These are phyloP conservation scores for Penicillium crustosum DNA, from an alignment of 2,329 filamentous ascomycete genomes.

Conservation along the genomic window DNA sequence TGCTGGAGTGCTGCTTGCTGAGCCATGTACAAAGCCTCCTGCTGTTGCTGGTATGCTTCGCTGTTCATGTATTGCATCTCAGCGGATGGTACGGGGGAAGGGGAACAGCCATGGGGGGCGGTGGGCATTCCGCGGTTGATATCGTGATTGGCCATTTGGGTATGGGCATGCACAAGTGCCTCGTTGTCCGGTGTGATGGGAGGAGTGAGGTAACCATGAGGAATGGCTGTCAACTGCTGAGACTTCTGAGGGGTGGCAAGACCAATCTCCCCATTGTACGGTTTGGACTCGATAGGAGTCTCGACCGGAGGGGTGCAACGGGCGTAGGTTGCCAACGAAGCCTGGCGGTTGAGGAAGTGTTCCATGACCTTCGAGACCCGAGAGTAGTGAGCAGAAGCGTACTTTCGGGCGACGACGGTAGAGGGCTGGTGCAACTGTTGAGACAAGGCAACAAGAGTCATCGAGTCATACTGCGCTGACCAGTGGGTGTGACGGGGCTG, in stretches of 20 bases:
- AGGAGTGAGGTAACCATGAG: conserved; percentile 49
- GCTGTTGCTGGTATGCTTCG: conserved; percentile 36
- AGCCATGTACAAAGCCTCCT: conserved; percentile 33
- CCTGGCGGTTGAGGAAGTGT: conserved; percentile 65
- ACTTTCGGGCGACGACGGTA: conserved; percentile 66
- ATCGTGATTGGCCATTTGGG: conserved; percentile 33
- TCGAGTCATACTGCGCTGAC: conserved; percentile 57
- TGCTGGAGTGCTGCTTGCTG: conserved; percentile 33
- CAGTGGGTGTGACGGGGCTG: conserved; percentile 76
- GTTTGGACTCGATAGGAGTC: conserved; percentile 38
- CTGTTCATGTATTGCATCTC: conserved; percentile 39
- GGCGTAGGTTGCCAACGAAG: conserved; percentile 52
- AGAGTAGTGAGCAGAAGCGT: conserved; percentile 64
- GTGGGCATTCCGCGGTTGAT: conserved; percentile 30
- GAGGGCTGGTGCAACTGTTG: conserved; percentile 68
- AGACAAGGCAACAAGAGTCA: conserved; percentile 59
- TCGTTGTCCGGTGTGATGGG: conserved; percentile 50
- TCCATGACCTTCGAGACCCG: conserved; percentile 65
- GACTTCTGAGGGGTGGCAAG: conserved; percentile 46
- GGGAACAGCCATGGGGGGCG: conserved; percentile 34
- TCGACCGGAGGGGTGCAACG: conserved; percentile 45
- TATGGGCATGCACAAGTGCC: conserved; percentile 39
- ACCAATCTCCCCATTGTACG: conserved; percentile 44
- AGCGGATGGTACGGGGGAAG: conserved; percentile 40
- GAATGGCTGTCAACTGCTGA: conserved; percentile 34